Evolutionary conservation across 805 yeast species (phyloP).

Genomic region (Pichia pseudocactophila): DNA sequence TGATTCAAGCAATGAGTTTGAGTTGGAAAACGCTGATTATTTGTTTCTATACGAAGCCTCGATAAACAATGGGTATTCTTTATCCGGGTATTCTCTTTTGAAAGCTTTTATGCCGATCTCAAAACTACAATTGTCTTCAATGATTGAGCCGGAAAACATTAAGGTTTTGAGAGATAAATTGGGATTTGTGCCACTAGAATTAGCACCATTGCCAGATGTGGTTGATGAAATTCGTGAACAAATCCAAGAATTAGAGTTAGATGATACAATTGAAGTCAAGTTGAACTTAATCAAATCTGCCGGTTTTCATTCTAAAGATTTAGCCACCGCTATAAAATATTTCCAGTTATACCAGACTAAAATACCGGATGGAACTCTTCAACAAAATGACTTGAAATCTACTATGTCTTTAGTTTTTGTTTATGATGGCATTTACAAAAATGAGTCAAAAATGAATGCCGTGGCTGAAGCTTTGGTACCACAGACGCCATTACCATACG

Average conservation of each 20-base stretch:
- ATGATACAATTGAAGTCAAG: conserved; percentile 10
- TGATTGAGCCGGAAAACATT: conserved; percentile 12
- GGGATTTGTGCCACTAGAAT: not conserved
- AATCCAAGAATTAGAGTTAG: conserved; percentile 14
- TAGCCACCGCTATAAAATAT: conserved; percentile 16
- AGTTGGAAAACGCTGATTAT: conserved; percentile 16
- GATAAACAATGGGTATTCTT: conserved; percentile 11
- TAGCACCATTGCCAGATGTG: conserved; percentile 10
- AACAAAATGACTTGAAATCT: conserved; percentile 16
- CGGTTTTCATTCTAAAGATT: conserved; percentile 20
- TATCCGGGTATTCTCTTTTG: conserved; percentile 13
- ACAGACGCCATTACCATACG: conserved; percentile 20
- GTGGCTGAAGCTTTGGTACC: conserved; percentile 24
- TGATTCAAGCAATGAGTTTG: not conserved
- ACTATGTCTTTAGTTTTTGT: conserved; percentile 18
- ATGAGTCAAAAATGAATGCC: conserved; percentile 11
- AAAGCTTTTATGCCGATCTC: conserved; percentile 18
- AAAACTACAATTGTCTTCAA: conserved; percentile 8
- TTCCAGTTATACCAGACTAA: conserved; percentile 20
- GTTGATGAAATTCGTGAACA: conserved; percentile 12
- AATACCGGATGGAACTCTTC: conserved; percentile 19
- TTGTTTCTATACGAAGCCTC: conserved; percentile 16
- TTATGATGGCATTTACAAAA: conserved; percentile 16
- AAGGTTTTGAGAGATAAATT: conserved; percentile 3
- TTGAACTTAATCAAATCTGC: conserved; percentile 15